Evolutionary conservation across 768 basidiomycete species (phyloP), one percentile per base, ranked within the genome.

Genomic region (Lactarius tabidus): DNA sequence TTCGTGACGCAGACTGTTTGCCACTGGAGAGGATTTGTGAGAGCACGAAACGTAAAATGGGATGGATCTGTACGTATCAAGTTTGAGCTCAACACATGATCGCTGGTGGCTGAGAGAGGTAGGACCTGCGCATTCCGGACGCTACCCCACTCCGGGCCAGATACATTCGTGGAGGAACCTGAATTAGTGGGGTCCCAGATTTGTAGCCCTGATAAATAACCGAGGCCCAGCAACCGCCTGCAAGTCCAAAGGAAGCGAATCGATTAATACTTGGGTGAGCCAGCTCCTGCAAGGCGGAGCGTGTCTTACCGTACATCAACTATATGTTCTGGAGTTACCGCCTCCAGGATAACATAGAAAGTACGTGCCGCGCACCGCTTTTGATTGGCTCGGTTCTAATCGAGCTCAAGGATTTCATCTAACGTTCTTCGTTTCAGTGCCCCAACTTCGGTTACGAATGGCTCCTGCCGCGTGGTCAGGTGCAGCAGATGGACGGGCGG

Each of bases 121-220:
- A 87, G 72, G 15, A 84, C 74, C 35, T 73, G 77, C 41, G 80
- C 82, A 65, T 77, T 77, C 45, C 73, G 70, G 58, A 76, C 66
- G 43, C 69, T 66, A 9, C 76, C 76, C 79, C 75, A 80, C 14
- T 72, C 70, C 31, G 74, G 45, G 61, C 71, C 76, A 10, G 75
- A 69, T 38, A 89, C 63, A 64, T 87, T 84, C 63, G 8, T 33
- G 33, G 33, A 33, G 1, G 79, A 69, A 61, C 75, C 81, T 9
- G 88, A 73, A 65, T 82, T 78, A 14, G 81, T 78, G 69, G 82
- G 83, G 68, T 88, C 85, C 86, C 86, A 88, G n/a, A 86, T 77
- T 70, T 87, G 83, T 45, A 88, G 70, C 7, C 83, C 82, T 17
- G 76, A 74, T 36, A 71, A 65, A 71, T 87, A 88, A 6, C 80